Evolutionary conservation across 2,329 filamentous ascomycete genomes (phyloP), one percentile per base, ranked within the genome.

Genomic region (Paraphaeosphaeria minitans): DNA sequence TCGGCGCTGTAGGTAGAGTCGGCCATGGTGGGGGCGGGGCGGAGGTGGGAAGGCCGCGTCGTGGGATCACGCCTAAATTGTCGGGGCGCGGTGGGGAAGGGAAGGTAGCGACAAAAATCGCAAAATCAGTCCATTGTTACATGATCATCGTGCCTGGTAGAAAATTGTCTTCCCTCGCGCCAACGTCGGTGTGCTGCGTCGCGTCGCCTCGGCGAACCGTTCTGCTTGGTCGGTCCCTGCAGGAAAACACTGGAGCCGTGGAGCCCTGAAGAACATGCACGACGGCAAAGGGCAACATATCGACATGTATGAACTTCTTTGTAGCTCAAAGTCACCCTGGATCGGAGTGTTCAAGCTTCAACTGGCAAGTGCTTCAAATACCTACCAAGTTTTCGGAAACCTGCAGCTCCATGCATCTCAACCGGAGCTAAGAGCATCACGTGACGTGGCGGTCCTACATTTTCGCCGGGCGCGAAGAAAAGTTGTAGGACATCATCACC

Each of bases 1-100:
- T 75, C 75, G 68, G 69, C 71, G 64, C 62, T 68, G 53, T 66
- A 61, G 1, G 65, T 66, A 29, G 73, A 73, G 48, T 74, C 68
- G 50, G 70, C 70, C 73, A 77, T 55, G 51, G 50, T 19, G 52
- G 19, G 41, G 54, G 47, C 31, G 29, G 29, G 45, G 49, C 37
- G 46, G 7, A 19, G 33, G 37, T 33, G 24, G 31, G 45, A 21
- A 16, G 45, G 53, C 43, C 39, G 39, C 12, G 43, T 21, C 33
- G 24, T 53, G 4, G 33, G 29, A 50, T 49, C 43, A 43, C 14
- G 48, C 35, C 16, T 29, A 35, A 33, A 48, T 33, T 39, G 33
- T 14, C 4, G 33, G 54, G 29, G 27, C 29, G 31, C 27, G 12
- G 51, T 21, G n/a, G 24, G 22, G 39, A 49, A 49, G 42, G 14